Evolutionary conservation across 257 asterid species (phyloP), one percentile per base, ranked within the genome.

Genomic region (Catharanthus roseus): DNA sequence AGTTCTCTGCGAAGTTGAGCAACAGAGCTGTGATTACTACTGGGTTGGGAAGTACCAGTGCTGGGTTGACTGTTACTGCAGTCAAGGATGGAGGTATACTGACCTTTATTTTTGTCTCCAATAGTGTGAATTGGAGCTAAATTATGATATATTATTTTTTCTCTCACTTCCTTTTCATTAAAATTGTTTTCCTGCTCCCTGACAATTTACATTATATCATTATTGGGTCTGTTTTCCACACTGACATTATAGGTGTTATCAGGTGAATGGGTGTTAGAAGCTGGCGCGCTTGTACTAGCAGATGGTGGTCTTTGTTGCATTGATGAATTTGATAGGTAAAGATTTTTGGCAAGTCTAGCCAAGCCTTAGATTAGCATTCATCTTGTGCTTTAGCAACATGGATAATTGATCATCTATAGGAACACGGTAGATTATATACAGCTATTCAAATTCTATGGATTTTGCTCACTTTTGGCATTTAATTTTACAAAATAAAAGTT

Each of bases 181-280:
- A 18, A 28, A 3, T 2, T 2, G 10, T 5, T 45, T 29, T 34
- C 69, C 44, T 16, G 24, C 34, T 47, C 41, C 13, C 45, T 41
- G 18, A 42, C 18, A 41, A 60, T 42, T 55, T 73, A 9, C 50
- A 41, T 44, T 53, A 31, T 34, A 65, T 53, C 1, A 10, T 23
- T 67, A 3, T 33, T 51, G 29, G 49, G 10, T 77, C 34, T 67
- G 33, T 57, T 61, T 71, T 65, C 65, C 67, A 54, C 64, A 65
- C 51, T 67, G 58, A 69, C 64, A 69, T 75, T 60, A 26, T 39
- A 34, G 54, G 62, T 39, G 72, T 71, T 73, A 65, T 72, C 89
- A 95, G 99, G 99, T 77, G 97, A 95, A 73, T 95, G 99, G 99
- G 81, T 95, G 95, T 83, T 95, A 74, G 99, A 95, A 91, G 99